These are phyloP conservation scores for Pseudoturritis turrita DNA, from an alignment of 345 rosid genomes.

Conservation along the genomic window DNA sequence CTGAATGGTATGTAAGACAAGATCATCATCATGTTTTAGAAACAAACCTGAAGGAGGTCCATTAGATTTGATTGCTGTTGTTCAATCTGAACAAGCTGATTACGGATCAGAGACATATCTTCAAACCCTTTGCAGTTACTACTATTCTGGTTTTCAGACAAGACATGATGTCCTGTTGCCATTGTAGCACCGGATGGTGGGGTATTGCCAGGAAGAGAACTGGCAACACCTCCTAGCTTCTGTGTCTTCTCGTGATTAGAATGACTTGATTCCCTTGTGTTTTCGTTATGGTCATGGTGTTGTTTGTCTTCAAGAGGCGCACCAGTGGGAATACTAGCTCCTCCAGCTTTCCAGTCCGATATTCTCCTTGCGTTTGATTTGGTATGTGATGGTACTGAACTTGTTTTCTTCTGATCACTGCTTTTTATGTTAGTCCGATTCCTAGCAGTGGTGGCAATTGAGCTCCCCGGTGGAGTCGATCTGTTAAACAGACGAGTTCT, in stretches of 20 bases:
- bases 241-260: slow-evolving; percentile 35
- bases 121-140: slow-evolving; percentile 65
- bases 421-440: slow-evolving; percentile 47
- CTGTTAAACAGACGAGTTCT: slow-evolving; percentile 34
- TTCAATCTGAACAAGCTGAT: slow-evolving; percentile 88
- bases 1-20: neutral
- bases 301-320: slow-evolving; percentile 29
- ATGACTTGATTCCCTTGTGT: slow-evolving; percentile 14
- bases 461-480: slow-evolving; percentile 49
- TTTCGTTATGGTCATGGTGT: neutral
- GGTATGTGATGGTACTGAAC: slow-evolving; percentile 17
- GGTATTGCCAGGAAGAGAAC: slow-evolving; percentile 56
- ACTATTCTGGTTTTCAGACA: slow-evolving; percentile 45
- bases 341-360: slow-evolving; percentile 50
- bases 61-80: slow-evolving; percentile 83
- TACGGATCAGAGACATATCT: slow-evolving; percentile 69
- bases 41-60: slow-evolving; percentile 87
- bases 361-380: slow-evolving; percentile 48
- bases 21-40: neutral
- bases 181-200: slow-evolving; percentile 37
- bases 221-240: slow-evolving; percentile 47
- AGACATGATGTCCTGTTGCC: slow-evolving; percentile 35
- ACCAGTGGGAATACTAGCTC: slow-evolving; percentile 33
- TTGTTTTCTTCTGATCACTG: slow-evolving; percentile 40
- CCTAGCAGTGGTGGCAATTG: slow-evolving; percentile 42